Percentiles rank a stretch among this genome's conserved stretches.
Evolutionary conservation across 805 yeast genomes (phyloP).

Genomic region (Yarrowia deformans): DNA sequence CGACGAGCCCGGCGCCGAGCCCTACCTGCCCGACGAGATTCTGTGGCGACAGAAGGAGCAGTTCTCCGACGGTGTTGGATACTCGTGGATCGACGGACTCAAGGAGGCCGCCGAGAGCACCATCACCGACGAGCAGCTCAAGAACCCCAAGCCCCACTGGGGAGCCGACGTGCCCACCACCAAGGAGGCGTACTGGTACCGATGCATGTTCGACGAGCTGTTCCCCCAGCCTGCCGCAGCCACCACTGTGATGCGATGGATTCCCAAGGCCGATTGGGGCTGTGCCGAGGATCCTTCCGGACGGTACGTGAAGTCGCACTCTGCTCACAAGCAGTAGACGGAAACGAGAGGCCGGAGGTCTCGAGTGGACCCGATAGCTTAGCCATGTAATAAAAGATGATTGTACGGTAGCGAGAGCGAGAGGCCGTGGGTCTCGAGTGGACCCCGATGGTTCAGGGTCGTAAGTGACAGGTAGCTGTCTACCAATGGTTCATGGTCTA

Average conservation of each 20-base stretch:
- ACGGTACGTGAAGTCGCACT: conserved; percentile 89
- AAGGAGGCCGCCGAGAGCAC: conserved; percentile 92
- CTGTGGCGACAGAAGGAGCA: conserved; percentile 99
- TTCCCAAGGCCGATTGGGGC: conserved; percentile 99
- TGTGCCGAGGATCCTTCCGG: conserved; percentile 99
- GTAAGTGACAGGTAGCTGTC: too few species aligned
- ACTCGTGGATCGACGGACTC: conserved; percentile 98
- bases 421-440: too few species aligned
- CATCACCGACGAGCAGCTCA: conserved; percentile 88
- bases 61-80: conserved; percentile 99
- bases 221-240: conserved; percentile 95
- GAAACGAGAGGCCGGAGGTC: too few species aligned
- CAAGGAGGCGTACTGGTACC: conserved; percentile 99
- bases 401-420: too few species aligned
- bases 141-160: conserved; percentile 94
- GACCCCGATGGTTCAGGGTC: too few species aligned
- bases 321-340: conserved; percentile 47
- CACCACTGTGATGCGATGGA: conserved; percentile 97
- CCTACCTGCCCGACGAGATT: conserved; percentile 95
- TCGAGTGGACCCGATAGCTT: too few species aligned
- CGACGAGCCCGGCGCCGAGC: conserved; percentile 76
- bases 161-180: conserved; percentile 94
- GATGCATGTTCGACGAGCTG: conserved; percentile 92
- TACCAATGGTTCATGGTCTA: too few species aligned
- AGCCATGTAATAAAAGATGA: too few species aligned